Evolutionary conservation across 2,329 filamentous ascomycete species (phyloP), one percentile per base, ranked within the genome.

Genomic region (Cercospora sp.): DNA sequence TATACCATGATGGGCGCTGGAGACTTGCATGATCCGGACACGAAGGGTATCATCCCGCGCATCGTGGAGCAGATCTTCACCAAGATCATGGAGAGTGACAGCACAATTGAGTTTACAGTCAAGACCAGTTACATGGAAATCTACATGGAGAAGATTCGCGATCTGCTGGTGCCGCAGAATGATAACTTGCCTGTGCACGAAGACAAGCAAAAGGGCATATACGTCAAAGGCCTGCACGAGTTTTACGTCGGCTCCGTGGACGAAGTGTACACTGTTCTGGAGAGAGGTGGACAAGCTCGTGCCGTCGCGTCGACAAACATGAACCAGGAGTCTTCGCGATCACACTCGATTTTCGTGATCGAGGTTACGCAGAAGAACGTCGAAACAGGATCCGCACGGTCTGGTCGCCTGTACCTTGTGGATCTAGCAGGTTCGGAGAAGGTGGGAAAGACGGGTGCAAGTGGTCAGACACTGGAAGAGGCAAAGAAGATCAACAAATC

Each of bases 401-500:
- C 93, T 78, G 95, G 95, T 67, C 93, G 97, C 81, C 88, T 99
- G 23, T 98, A 97, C 86, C 84, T 99, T 79, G 95, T 99, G 71
- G 95, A 99, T 89, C 84, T 99, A 85, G 95, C 95, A 63, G 95
- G 95, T 85, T 97, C 93, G 77, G 95, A 99, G 83, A 98, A 98
- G 84, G 93, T 98, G 62, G 94, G 95, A 79, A 98, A 99, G 87
- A 99, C 95, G 31, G 95, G 95, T 74, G 95, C 95, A 70, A 97
- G 93, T 79, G 95, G 95, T 66, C 95, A 98, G 82, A 98, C 94
- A 4, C 85, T 99, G 53, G 95, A 98, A 80, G 95, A 99, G 80
- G 95, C 95, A 69, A 98, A 98, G 86, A 99, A 99, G 86, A 99
- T 99, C 87, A 99, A 99, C 87, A 98, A 98, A 87, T 97, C 93